Conservation (phyloP, 345 rosid genomes). For the Syzygium aromaticum region DNA sequence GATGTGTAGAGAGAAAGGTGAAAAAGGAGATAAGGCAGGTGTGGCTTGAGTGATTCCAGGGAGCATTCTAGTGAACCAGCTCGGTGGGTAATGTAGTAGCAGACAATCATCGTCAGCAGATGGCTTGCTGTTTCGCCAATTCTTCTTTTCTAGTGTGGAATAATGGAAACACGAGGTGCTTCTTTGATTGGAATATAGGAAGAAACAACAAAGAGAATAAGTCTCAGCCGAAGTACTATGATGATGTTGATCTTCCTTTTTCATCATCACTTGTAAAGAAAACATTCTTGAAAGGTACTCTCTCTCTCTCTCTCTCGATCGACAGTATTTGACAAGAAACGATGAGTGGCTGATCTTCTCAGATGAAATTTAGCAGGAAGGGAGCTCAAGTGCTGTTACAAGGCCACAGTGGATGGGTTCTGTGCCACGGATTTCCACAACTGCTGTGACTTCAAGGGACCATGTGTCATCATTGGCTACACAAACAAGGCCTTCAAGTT, state of each 20-base stretch:
- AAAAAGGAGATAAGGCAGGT: conserved; percentile 10
- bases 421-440: conserved; percentile 72
- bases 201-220: conserved; percentile 19
- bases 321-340: not conserved
- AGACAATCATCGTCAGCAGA: conserved; percentile 3
- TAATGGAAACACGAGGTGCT: conserved; percentile 21
- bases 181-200: conserved; percentile 59
- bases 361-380: conserved; percentile 26
- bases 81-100: not conserved
- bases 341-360: not conserved
- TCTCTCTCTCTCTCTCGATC: not conserved
- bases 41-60: not conserved
- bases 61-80: conserved; percentile 7
- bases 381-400: conserved; percentile 75
- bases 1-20: not conserved
- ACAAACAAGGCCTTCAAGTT: conserved; percentile 62
- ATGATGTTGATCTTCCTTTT: conserved; percentile 52
- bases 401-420: conserved; percentile 67
- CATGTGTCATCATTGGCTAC: conserved; percentile 78
- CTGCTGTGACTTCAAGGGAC: conserved; percentile 82
- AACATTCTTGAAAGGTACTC: conserved; percentile 57
- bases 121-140: conserved; percentile 43
- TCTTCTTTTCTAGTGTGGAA: conserved; percentile 8
- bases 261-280: conserved; percentile 47
- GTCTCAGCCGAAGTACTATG: conserved; percentile 32